Evolutionary conservation across 176 grass and related monocot genomes (phyloP), one percentile per base, ranked within the genome.

Genomic region (Phragmites australis): DNA sequence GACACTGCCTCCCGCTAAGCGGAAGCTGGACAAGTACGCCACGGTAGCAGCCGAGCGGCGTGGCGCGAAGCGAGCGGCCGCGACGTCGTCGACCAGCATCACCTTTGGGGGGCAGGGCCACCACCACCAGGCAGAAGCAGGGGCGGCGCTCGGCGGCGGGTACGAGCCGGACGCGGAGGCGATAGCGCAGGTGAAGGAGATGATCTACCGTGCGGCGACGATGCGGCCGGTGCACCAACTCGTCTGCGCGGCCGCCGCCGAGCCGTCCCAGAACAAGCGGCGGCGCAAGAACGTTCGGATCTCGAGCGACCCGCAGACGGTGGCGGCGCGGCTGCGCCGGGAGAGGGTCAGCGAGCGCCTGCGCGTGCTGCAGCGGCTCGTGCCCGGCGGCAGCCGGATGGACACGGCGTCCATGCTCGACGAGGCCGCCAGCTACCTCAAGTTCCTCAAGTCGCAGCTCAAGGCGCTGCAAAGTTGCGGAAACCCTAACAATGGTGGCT

Each of bases 391-490:
- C 3, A 89, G 80, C 67, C 81, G 86, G 83, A 87, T 97, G 93
- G 93, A 97, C 85, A 97, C 93, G 23, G 93, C 93, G 1, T 91
- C 93, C 44, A 93, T 97, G 93, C 86, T 97, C 70, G 93, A 91
- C 57, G 93, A 97, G 83, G 93, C 88, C 9, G 89, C 89, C 49
- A 89, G 91, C 79, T 97, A 97, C 76, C 84, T 97, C 58, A 93
- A 79, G 82, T 97, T 97, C 82, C 80, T 97, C 84, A 94, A 94
- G 84, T 71, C 89, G 23, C 94, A 97, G 85, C 82, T 97, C 75
- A 63, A 91, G 61, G 58, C 75, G 1, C 59, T 97, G 29, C 75
- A 81, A 23, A 53, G 46, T 12, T 16, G 18, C 15, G n/a, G 72
- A 29, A 72, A 44, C 80, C 52, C 59, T 74, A 15, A 71, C 21